These are phyloP conservation scores for Cladosporium sphaerospermum DNA, from an alignment of 2,329 filamentous ascomycete species.

Conservation along the genomic window DNA sequence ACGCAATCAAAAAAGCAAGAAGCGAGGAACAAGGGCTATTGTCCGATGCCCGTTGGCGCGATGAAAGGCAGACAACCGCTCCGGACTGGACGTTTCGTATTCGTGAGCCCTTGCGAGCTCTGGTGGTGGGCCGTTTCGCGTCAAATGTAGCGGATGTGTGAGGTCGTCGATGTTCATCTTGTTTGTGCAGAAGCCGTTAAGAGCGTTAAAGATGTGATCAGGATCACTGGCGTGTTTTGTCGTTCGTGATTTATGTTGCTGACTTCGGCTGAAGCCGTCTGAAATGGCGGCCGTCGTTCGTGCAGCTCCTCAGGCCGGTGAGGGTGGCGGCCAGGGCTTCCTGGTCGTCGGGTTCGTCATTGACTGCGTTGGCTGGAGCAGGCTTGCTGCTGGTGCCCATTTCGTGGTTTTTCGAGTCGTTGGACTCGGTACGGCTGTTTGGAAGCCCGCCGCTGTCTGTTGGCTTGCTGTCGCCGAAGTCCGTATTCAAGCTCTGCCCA, in stretches of 20 bases:
- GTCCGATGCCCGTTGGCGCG: too few species aligned
- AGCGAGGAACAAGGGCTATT: too few species aligned
- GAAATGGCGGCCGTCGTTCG: slow-evolving; percentile 2
- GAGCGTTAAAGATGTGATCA: neutral
- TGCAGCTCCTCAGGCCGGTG: slow-evolving; percentile 7
- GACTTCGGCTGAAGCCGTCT: neutral
- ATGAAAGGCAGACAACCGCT: too few species aligned
- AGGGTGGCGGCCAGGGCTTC: slow-evolving; percentile 2
- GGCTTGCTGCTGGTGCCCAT: slow-evolving; percentile 2
- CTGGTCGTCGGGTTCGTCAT: neutral
- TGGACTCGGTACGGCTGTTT: neutral
- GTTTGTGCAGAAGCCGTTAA: slow-evolving; percentile 5
- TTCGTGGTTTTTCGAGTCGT: neutral
- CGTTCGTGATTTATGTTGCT: neutral
- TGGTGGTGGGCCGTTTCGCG: neutral
- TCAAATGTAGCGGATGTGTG: neutral
- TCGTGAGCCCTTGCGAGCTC: too few species aligned
- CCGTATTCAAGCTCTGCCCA: neutral
- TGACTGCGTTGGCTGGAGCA: neutral
- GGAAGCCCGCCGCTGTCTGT: neutral
- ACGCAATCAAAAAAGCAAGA: too few species aligned
- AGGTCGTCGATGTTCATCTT: neutral
- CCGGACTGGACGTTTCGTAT: too few species aligned
- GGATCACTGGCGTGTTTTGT: neutral
- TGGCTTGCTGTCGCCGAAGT: neutral